Evolutionary conservation across 352 stramenopile species (phyloP).

Genomic region (Phytophthora podocarpi): DNA sequence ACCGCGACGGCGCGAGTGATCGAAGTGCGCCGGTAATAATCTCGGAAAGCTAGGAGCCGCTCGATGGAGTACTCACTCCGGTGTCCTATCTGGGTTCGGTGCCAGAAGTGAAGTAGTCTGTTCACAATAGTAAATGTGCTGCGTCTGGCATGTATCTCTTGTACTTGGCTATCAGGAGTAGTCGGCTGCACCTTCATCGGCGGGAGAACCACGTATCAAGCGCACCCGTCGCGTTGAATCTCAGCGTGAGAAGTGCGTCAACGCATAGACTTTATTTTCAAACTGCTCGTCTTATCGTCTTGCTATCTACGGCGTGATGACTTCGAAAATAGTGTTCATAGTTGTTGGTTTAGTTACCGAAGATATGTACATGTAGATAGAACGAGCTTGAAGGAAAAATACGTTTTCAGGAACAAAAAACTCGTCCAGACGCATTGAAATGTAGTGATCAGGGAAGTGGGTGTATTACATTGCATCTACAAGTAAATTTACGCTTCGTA

Average conservation of each 20-base stretch:
- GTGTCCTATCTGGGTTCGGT: constrained; percentile 15
- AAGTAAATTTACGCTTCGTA: constrained; percentile 30
- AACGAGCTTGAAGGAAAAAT: too few relatives aligned
- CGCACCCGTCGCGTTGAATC: too few relatives aligned
- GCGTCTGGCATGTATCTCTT: neutral
- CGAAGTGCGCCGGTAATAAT: constrained; percentile 15
- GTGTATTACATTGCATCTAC: constrained; percentile 30
- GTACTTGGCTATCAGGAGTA: neutral
- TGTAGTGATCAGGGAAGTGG: neutral
- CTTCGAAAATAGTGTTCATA: too few relatives aligned
- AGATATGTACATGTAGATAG: too few relatives aligned
- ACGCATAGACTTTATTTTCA: neutral
- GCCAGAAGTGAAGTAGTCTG: too few relatives aligned
- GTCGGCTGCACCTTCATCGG: constrained; percentile 5
- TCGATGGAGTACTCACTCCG: constrained; percentile 20
- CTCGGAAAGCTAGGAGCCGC: constrained; percentile 11
- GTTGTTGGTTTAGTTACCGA: too few relatives aligned
- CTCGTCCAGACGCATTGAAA: too few relatives aligned
- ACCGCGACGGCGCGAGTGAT: constrained; percentile 3
- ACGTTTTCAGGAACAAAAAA: too few relatives aligned
- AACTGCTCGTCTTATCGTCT: too few relatives aligned
- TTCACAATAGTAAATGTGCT: too few relatives aligned
- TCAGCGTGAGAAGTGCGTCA: neutral
- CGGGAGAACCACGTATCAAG: neutral
- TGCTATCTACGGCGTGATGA: neutral